These are phyloP conservation scores for Ophiostoma fasciatum DNA, from an alignment of 2,329 filamentous ascomycete genomes.

Conservation along the genomic window DNA sequence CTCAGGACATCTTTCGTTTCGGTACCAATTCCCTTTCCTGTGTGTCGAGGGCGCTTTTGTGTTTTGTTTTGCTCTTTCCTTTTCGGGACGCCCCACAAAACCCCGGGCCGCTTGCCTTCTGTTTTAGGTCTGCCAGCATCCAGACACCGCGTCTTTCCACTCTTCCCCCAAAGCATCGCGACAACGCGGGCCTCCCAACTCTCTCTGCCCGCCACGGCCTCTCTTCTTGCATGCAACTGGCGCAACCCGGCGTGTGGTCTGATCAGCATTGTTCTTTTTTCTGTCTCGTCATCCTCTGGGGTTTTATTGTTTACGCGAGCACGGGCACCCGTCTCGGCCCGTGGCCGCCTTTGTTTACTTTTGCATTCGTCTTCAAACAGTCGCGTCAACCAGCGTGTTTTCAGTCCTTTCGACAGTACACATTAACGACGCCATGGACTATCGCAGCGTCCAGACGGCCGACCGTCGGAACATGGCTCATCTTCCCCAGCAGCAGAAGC, in stretches of 20 bases:
- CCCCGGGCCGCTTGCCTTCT: slow-evolving; percentile 1
- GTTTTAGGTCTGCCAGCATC: slow-evolving; percentile 3
- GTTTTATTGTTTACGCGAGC: slow-evolving; percentile 3
- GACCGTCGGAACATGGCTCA: too few relatives aligned
- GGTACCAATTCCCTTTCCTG: too few relatives aligned
- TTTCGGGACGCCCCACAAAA: slow-evolving; percentile 5
- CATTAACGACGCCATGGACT: slow-evolving; percentile 4
- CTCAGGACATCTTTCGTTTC: background rate
- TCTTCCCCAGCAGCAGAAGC: too few relatives aligned
- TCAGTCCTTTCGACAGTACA: background rate
- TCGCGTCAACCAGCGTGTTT: slow-evolving; percentile 3
- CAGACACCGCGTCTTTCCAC: slow-evolving; percentile 5
- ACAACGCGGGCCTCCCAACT: background rate
- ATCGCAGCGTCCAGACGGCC: slow-evolving; percentile 3
- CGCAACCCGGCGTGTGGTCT: background rate
- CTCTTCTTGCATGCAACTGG: background rate
- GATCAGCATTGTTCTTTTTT: slow-evolving; percentile 1
- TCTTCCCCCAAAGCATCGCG: slow-evolving; percentile 1
- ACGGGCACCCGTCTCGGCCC: too few relatives aligned
- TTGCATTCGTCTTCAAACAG: background rate
- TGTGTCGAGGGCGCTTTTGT: too few relatives aligned
- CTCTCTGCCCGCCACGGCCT: background rate
- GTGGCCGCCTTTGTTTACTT: slow-evolving; percentile 7
- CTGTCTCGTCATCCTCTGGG: background rate
- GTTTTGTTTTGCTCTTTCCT: slow-evolving; percentile 8